A percentile compares a stretch with the other conserved stretches of the same genome.
Evolutionary conservation across 2,329 filamentous ascomycete species (phyloP).

Genomic region (Zymoseptoria pseudotritici): DNA sequence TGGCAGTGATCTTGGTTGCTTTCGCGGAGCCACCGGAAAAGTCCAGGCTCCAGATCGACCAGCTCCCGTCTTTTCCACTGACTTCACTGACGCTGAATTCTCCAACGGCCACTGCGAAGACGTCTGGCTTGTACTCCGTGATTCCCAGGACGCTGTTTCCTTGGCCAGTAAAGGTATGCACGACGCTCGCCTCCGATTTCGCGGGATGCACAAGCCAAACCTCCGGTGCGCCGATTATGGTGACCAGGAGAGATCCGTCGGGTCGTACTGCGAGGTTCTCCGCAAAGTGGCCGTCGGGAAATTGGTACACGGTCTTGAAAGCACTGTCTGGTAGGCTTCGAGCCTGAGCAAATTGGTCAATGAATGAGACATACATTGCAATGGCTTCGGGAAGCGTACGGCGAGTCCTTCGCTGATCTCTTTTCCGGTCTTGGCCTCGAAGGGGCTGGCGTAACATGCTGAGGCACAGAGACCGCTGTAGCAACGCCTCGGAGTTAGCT

Average conservation of each 20-base stretch:
- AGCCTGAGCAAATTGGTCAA: not conserved
- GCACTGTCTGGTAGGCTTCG: not conserved
- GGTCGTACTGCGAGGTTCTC: not conserved
- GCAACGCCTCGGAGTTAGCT: not conserved
- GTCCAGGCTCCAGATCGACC: slow-evolving; percentile 5
- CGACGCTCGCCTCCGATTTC: not conserved
- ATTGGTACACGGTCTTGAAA: not conserved
- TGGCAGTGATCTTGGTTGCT: not conserved
- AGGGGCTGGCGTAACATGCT: not conserved
- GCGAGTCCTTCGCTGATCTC: not conserved
- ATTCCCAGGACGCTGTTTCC: not conserved
- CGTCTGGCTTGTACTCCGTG: not conserved
- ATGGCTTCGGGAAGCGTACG: not conserved
- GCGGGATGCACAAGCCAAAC: not conserved
- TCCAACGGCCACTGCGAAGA: not conserved
- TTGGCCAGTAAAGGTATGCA: not conserved
- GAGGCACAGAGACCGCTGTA: not conserved
- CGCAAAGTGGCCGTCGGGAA: not conserved
- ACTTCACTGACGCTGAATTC: not conserved
- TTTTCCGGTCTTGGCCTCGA: not conserved
- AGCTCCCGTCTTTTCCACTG: not conserved
- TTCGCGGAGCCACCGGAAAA: not conserved
- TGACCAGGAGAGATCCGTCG: not conserved
- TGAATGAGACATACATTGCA: not conserved
- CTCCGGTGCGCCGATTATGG: not conserved